A percentile compares a stretch with the other conserved stretches of the same genome.
These are phyloP conservation scores for Phytopythium montanum DNA, from an alignment of 352 stramenopile species.

Conservation along the genomic window DNA sequence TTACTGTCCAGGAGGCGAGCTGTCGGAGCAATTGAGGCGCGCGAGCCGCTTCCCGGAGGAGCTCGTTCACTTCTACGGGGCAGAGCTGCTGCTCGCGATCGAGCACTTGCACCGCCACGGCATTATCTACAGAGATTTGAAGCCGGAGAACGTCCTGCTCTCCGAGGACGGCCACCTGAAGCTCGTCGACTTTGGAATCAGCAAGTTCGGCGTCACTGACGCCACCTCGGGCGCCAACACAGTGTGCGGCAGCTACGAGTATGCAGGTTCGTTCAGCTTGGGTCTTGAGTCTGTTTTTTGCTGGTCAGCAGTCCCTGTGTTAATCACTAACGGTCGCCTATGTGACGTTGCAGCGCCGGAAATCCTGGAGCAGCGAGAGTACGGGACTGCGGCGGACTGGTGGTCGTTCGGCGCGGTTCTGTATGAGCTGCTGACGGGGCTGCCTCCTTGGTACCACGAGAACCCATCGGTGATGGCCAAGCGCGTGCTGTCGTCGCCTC, in stretches of 20 bases:
- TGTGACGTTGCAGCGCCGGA: conserved; percentile 43
- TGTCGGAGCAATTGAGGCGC: conserved; percentile 52
- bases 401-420: conserved; percentile 75
- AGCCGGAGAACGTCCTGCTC: conserved; percentile 75
- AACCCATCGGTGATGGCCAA: conserved; percentile 48
- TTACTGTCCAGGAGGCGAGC: conserved; percentile 71
- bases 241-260: conserved; percentile 79
- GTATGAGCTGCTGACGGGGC: conserved; percentile 74
- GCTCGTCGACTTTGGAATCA: conserved; percentile 81
- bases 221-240: conserved; percentile 53
- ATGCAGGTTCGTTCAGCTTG: conserved; percentile 47
- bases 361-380: conserved; percentile 55
- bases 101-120: conserved; percentile 83
- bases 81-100: conserved; percentile 68
- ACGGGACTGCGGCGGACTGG: conserved; percentile 79
- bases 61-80: conserved; percentile 62
- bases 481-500: conserved; percentile 41
- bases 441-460: conserved; percentile 75
- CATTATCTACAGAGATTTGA: conserved; percentile 82
- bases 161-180: conserved; percentile 66
- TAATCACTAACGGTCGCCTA: background rate
- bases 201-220: conserved; percentile 79
- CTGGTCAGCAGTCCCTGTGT: background rate
- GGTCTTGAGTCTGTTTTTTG: background rate
- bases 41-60: conserved; percentile 46